Evolutionary conservation across 2,329 filamentous ascomycete species (phyloP).

Genomic region (Xylaria arbuscula): DNA sequence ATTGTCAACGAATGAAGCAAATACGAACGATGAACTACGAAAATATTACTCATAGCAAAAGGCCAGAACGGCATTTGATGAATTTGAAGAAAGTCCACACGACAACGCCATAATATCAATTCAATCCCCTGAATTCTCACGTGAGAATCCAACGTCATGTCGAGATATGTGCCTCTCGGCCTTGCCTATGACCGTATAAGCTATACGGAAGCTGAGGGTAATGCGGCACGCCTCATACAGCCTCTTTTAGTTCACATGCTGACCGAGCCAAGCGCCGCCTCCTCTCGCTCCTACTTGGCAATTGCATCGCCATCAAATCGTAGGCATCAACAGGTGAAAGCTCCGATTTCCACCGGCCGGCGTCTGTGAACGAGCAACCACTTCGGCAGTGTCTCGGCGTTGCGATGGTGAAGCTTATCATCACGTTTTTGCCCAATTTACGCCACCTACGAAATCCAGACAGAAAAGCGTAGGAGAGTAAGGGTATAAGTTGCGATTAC

Average conservation of each 20-base stretch:
- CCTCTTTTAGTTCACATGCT: not conserved
- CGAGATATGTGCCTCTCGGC: not conserved
- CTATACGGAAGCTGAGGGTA: not conserved
- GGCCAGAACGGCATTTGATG: too few relatives aligned
- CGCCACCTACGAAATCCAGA: conserved; percentile 1
- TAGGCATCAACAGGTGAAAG: not conserved
- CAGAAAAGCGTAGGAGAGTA: not conserved
- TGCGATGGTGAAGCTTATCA: not conserved
- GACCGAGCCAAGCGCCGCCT: not conserved
- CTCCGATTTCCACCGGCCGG: not conserved
- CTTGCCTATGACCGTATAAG: not conserved
- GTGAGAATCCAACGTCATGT: not conserved
- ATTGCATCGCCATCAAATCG: not conserved
- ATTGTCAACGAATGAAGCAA: too few relatives aligned
- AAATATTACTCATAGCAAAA: too few relatives aligned
- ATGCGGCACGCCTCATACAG: not conserved
- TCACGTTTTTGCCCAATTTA: not conserved
- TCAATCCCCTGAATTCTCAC: not conserved
- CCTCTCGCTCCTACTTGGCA: conserved; percentile 6
- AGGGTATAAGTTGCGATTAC: not conserved
- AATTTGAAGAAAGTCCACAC: too few relatives aligned
- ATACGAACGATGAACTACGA: too few relatives aligned
- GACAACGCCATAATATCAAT: too few relatives aligned
- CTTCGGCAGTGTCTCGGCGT: conserved; percentile 32
- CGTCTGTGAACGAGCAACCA: conserved; percentile 5